Conservation (phyloP, 2,329 filamentous ascomycete species). For the Diplocarpon mali region DNA sequence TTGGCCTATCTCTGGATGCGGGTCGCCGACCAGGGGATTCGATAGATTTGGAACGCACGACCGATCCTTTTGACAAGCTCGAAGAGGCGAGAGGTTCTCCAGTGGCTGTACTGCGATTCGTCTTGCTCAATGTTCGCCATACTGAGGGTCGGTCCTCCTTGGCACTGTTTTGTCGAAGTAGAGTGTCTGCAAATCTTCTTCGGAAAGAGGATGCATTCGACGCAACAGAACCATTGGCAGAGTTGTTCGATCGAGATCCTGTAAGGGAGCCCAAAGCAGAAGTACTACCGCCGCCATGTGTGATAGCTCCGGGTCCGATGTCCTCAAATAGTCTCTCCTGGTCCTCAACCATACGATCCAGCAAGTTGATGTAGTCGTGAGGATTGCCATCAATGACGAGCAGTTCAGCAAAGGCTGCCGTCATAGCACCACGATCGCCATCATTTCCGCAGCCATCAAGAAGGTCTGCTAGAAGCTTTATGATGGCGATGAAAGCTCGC, state of each 20-base stretch:
- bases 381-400: constrained; percentile 68
- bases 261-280: constrained; percentile 21
- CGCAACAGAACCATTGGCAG: constrained; percentile 56
- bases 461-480: constrained; percentile 77
- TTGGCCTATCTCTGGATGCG: constrained; percentile 47
- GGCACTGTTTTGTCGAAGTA: constrained; percentile 72
- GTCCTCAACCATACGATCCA: constrained; percentile 83
- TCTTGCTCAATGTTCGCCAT: constrained; percentile 82
- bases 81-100: constrained; percentile 40
- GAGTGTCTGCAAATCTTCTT: constrained; percentile 68
- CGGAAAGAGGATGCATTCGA: constrained; percentile 82
- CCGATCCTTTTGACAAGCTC: constrained; percentile 55
- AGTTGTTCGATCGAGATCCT: constrained; percentile 20
- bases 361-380: constrained; percentile 73
- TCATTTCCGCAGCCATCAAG: constrained; percentile 87
- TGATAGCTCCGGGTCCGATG: constrained; percentile 27
- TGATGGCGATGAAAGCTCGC: constrained; percentile 70
- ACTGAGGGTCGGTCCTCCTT: constrained; percentile 62
- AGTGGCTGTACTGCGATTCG: constrained; percentile 45
- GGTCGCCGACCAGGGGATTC: constrained; percentile 51
- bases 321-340: constrained; percentile 81
- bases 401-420: constrained; percentile 78
- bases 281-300: constrained; percentile 11
- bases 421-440: constrained; percentile 78
- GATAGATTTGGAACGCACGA: constrained; percentile 66